Evolutionary conservation across 2,329 filamentous ascomycete genomes (phyloP), one percentile per base, ranked within the genome.

Genomic region (Paecilomyces fulvus): DNA sequence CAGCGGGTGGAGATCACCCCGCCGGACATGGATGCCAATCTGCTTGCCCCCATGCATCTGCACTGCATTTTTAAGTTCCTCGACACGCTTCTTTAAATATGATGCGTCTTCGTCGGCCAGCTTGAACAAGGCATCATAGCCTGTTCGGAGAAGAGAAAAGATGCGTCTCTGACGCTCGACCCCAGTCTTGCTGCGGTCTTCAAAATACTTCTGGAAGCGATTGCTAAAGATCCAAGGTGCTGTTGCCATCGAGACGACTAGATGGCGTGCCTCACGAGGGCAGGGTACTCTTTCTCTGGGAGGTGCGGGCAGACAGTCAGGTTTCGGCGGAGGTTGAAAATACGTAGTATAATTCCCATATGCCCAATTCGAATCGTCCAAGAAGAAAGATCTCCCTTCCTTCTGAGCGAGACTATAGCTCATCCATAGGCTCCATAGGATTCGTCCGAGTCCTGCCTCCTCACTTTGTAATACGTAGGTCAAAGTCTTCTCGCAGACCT

Each of bases 291-390:
- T 88, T 63, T 91, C 83, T 55, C 88, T 83, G 25, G 81, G 77
- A n/a, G 87, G 86, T 11, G 90, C 89, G 17, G 87, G 83, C 7
- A 81, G 79, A 69, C 90, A 95, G 23, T 76, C 71, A 1, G 86
- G 84, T 1, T 78, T 63, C 0, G 88, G 86, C 1, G 87, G 86
- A 2, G 83, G 74, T 50, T 82, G 75, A 71, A 95, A 95, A 64
- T 89, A 90, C 53, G 83, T 80, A 0, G 80, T 80, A 66, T 89
- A 95, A 53, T 80, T 79, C 9, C 90, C 90, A 64, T 94, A 94
- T 1, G 87, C 85, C 86, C 91, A 95, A 61, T 86, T 80, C 6
- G 87, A 84, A 71, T 95, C 90, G 64, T 95, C 89, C 60, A 95
- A 78, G 74, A 95, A 95, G 72, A 95, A 95, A 0, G 84, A 79